Evolutionary conservation across 768 basidiomycete genomes (phyloP).

Genomic region (Cystofilobasidium macerans): DNA sequence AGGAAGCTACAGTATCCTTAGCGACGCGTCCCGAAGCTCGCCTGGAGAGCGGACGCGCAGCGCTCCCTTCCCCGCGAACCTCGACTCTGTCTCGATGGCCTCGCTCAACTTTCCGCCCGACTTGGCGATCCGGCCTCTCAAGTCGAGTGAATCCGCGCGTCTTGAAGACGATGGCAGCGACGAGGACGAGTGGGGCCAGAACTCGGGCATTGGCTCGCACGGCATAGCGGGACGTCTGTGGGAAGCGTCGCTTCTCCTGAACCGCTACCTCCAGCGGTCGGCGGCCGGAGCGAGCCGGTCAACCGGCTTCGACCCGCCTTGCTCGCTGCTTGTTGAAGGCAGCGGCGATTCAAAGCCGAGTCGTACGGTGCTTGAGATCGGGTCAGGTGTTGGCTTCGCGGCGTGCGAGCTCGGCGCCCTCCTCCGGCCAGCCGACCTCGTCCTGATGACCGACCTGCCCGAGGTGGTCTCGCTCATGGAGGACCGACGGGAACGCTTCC

Average conservation of each 20-base stretch:
- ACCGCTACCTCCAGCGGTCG: constrained; percentile 9
- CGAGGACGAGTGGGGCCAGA: constrained; percentile 2
- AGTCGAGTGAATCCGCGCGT: no score
- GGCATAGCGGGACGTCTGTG: constrained; percentile 17
- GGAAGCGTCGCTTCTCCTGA: constrained; percentile 10
- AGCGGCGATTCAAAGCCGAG: not conserved
- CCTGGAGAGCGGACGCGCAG: no score
- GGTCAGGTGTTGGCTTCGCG: constrained; percentile 5
- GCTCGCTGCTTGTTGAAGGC: constrained; percentile 3
- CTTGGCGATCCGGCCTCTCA: no score
- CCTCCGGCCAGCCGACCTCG: not conserved
- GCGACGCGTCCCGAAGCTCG: no score
- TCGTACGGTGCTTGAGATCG: constrained; percentile 13
- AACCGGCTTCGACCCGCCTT: constrained; percentile 12
- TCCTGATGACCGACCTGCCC: constrained; percentile 15
- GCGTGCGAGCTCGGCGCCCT: not conserved
- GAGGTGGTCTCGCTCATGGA: constrained; percentile 14
- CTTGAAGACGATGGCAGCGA: no score
- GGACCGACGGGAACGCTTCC: not conserved
- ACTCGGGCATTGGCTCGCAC: not conserved
- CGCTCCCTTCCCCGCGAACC: no score
- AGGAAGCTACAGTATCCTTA: no score
- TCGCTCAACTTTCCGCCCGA: no score
- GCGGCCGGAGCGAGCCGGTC: not conserved
- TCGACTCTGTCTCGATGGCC: no score